Evolutionary conservation across 2,329 filamentous ascomycete genomes (phyloP).

Genomic region (Cladosporium sphaerospermum): DNA sequence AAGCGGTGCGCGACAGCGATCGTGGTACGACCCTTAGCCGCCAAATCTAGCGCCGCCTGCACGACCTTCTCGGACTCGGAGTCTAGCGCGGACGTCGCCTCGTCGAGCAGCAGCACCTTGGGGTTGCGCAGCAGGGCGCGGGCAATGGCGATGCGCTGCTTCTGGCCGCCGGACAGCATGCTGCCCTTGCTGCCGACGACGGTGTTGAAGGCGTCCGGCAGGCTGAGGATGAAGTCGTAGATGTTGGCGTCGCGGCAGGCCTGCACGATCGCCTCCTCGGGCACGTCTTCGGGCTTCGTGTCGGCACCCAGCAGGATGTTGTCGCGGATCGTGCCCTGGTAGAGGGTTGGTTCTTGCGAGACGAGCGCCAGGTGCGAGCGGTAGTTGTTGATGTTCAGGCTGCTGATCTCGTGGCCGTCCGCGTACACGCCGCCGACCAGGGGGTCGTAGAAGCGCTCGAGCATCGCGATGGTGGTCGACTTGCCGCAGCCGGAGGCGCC

Average conservation of each 20-base stretch:
- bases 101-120: constrained; percentile 76
- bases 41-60: constrained; percentile 72
- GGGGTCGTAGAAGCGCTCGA: constrained; percentile 94
- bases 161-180: constrained; percentile 83
- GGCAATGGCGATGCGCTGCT: constrained; percentile 90
- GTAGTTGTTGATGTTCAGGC: constrained; percentile 79
- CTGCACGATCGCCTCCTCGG: constrained; percentile 65
- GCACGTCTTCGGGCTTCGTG: constrained; percentile 50
- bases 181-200: constrained; percentile 76
- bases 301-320: constrained; percentile 79
- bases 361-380: constrained; percentile 79
- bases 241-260: constrained; percentile 89
- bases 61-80: constrained; percentile 73
- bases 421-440: constrained; percentile 72
- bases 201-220: constrained; percentile 51
- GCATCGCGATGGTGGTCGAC: constrained; percentile 81
- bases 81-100: constrained; percentile 64
- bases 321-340: constrained; percentile 84
- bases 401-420: constrained; percentile 75
- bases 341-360: constrained; percentile 88
- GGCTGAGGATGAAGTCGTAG: constrained; percentile 80
- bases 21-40: constrained; percentile 65
- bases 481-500: constrained; percentile 95
- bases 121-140: constrained; percentile 86
- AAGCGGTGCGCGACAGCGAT: constrained; percentile 91